A percentile compares a stretch with the other conserved stretches of the same genome.
phyloP scores from a whole-genome alignment of 1,284 basidiomycete species.

The Trametes versicolor region DNA sequence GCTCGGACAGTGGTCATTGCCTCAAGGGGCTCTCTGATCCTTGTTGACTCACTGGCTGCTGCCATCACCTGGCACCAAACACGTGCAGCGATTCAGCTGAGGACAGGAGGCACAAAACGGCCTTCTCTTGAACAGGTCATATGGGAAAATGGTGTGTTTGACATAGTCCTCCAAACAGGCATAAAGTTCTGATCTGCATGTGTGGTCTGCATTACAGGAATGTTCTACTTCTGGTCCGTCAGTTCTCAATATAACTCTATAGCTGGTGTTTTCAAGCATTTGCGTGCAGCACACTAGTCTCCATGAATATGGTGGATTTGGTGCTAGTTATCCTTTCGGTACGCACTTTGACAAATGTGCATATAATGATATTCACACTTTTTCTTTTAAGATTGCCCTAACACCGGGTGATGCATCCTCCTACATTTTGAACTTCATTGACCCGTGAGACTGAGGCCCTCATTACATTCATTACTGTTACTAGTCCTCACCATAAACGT shows the following conservation, averaged over 20 bases:
- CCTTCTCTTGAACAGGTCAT: background rate
- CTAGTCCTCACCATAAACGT: background rate
- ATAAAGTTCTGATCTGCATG: too few relatives aligned
- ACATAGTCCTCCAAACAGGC: background rate
- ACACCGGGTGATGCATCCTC: background rate
- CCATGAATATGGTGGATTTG: background rate
- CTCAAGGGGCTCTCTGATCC: background rate
- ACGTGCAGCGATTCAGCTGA: background rate
- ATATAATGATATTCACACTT: background rate
- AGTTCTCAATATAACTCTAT: background rate
- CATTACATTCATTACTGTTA: background rate
- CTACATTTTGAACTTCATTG: background rate
- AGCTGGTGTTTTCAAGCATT: background rate
- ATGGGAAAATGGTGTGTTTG: background rate
- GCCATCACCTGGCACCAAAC: background rate
- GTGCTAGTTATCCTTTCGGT: background rate
- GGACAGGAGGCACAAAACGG: background rate
- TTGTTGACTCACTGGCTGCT: background rate
- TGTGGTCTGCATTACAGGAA: background rate
- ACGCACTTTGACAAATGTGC: background rate
- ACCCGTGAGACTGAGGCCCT: background rate
- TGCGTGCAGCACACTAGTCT: background rate
- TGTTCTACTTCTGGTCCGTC: background rate
- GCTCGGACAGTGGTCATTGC: background rate
- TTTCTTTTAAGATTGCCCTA: background rate